These are phyloP conservation scores for Solanum commersonii DNA, from an alignment of 257 asterid species.

Conservation along the genomic window DNA sequence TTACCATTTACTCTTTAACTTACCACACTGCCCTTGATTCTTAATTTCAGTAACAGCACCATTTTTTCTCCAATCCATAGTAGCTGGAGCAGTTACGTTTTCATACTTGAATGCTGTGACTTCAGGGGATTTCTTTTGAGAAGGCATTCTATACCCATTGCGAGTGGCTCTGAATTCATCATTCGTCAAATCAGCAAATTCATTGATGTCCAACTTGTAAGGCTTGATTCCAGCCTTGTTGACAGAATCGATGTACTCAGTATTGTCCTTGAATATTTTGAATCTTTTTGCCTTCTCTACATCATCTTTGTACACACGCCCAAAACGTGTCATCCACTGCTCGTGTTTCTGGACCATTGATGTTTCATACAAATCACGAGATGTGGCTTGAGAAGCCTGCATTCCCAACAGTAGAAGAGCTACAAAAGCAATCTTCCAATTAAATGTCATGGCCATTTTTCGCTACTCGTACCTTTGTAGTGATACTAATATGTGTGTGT, in stretches of 20 bases:
- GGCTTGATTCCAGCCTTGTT: not conserved
- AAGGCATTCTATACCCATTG: not conserved
- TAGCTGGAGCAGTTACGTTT: not conserved
- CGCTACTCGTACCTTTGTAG: not conserved
- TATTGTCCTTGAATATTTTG: not conserved
- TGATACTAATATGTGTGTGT: not conserved
- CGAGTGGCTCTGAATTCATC: not conserved
- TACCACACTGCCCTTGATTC: not conserved
- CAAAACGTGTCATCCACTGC: not conserved
- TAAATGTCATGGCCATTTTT: not conserved
- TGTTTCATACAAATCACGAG: not conserved
- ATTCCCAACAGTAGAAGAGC: not conserved
- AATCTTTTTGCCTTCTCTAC: not conserved
- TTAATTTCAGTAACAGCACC: not conserved
- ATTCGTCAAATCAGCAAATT: not conserved
- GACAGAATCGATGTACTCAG: not conserved
- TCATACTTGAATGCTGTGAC: not conserved
- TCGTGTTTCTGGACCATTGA: not conserved
- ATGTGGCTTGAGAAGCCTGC: not conserved
- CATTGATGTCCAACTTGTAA: not conserved
- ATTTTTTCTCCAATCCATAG: not conserved
- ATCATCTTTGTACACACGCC: not conserved
- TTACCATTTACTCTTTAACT: not conserved
- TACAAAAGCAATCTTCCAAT: not conserved
- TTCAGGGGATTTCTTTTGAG: not conserved